Conservation (phyloP, 208 protist species). For the Lotmaria passim region DNA sequence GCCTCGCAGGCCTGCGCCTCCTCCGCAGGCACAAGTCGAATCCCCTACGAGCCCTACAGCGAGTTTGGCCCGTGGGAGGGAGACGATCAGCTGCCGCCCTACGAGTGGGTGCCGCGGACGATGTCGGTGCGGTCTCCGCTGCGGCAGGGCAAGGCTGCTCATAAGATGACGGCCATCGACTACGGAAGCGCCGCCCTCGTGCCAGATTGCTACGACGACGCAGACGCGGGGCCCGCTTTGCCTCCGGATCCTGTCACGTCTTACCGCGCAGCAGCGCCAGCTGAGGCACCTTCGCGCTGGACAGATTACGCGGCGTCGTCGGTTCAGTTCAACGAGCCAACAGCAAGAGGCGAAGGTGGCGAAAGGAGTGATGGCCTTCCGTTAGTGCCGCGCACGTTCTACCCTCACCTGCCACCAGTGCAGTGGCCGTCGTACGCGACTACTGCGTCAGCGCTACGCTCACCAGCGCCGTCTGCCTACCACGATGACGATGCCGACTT, state of each 20-base stretch:
- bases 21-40: not conserved
- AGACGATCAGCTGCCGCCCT: conserved; percentile 19
- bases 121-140: conserved; percentile 16
- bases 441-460: not conserved
- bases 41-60: conserved; percentile 22
- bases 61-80: conserved; percentile 11
- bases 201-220: not conserved
- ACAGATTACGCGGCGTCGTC: not conserved
- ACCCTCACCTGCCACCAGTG: conserved; percentile 10
- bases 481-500: not conserved
- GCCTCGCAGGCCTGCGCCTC: not conserved
- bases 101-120: conserved; percentile 34
- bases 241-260: not conserved
- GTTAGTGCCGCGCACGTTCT: conserved; percentile 21
- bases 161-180: not conserved
- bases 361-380: not conserved
- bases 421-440: conserved; percentile 3
- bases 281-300: not conserved
- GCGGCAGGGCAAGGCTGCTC: not conserved
- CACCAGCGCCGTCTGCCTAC: not conserved
- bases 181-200: too few species aligned
- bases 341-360: not conserved
- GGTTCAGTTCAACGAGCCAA: conserved; percentile 12
- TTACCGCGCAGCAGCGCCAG: not conserved
- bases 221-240: not conserved